Base-by-base conservation (phyloP, 495 filamentous ascomycete species). In the Sabuloglossum arenarium region DNA sequence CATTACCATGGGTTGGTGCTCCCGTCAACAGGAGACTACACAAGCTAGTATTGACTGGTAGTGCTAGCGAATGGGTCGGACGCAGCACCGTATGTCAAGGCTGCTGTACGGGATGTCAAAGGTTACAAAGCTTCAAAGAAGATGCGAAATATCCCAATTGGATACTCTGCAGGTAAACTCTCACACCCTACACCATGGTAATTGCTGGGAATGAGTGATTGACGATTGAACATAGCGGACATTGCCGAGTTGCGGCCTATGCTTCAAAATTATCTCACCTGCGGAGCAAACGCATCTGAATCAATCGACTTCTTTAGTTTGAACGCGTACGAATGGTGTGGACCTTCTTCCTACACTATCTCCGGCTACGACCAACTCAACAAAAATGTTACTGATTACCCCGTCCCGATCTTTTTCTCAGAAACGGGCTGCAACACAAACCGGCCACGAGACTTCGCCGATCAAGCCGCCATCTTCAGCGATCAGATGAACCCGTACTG, bases 281-380 rank as follows among this genome's bases (percentile, higher is more conserved):
- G 88, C 66, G 79, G 79, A 47, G 68, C 67, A 53, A 79, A 90
- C 62, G 28, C 71, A 24, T 76, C 78, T 6, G 84, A 90, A 59
- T 75, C 75, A 11, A 69, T 90, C 58, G 88, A 94, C 64, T 90
- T 93, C 69, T 94, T 84, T 66, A 74, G 78, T 14, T 71, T 94
- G 34, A 93, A 94, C 62, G 84, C 86, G 39, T 94, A 94, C 61
- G 81, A 86, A 63, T 94, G 88, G 88, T 94, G 88, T 61, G 75
- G 80, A 55, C 71, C 78, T n/a, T 68, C 71, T 16, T 71, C 70
- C 31, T 88, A 80, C 67, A 55, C 63, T 25, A 69, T 66, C 9
- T 90, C 85, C 23, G 86, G 86, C 56, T 94, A 94, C 68, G 59
- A 68, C 47, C 68, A 72, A 43, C 76, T 91, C 25, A 72, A 84